Conservation (phyloP, 2,329 filamentous ascomycete genomes). For the Hypoxylon sp. region DNA sequence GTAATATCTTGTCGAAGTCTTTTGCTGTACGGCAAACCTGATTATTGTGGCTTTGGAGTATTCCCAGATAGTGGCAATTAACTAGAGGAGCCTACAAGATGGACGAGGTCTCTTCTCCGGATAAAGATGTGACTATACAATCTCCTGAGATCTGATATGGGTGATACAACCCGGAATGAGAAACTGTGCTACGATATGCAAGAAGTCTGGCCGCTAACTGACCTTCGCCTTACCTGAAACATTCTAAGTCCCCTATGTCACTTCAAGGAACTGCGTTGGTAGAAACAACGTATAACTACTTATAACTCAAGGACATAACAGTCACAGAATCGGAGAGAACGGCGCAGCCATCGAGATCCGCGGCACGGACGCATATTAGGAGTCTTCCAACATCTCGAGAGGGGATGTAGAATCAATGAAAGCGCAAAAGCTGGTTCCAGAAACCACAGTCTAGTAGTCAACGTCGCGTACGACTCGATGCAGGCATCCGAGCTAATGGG, state of each 20-base stretch:
- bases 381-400: constrained; percentile 1
- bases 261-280: constrained; percentile 5
- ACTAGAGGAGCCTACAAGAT: neutral
- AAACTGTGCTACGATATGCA: neutral
- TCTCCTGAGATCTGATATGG: constrained; percentile 2
- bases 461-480: neutral
- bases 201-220: neutral
- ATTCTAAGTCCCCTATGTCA: constrained; percentile 12
- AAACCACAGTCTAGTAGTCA: constrained; percentile 3
- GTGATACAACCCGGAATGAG: neutral
- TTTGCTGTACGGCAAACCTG: constrained; percentile 4
- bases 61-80: neutral
- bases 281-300: neutral
- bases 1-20: neutral
- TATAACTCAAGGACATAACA: neutral
- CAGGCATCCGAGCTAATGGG: neutral
- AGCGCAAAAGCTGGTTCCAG: neutral
- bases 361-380: constrained; percentile 10
- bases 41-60: neutral
- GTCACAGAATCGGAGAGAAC: neutral
- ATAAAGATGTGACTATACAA: constrained; percentile 13
- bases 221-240: constrained; percentile 14
- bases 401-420: neutral
- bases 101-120: neutral
- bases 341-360: constrained; percentile 5